Evolutionary conservation across 2,329 filamentous ascomycete genomes (phyloP), one percentile per base, ranked within the genome.

Genomic region (Stenocarpella maydis): DNA sequence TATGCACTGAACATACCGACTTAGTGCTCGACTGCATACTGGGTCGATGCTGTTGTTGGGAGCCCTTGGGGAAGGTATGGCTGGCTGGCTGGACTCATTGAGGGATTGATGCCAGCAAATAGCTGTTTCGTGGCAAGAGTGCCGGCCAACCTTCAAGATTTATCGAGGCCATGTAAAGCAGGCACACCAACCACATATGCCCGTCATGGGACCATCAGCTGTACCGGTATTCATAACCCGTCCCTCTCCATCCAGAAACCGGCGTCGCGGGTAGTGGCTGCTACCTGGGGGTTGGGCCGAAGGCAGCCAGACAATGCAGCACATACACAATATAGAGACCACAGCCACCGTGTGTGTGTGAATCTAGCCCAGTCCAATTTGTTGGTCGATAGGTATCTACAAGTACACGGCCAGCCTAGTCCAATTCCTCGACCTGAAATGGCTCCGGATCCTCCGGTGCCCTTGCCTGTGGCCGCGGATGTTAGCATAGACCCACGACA

Each of bases 361-460:
- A 49, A 34, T 49, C n/a, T 49, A 37, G 28, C 7, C 28, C 43
- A 17, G 26, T 67, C 34, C 52, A 41, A 31, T 15, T 53, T 26
- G 21, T 39, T 34, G 52, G 45, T 54, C 39, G 41, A 26, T 53
- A 60, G 34, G 24, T 53, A 60, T 73, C 68, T 74, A 73, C 69
- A 73, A 69, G 66, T 74, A 73, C 69, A 73, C 70, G 67, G 73
- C 75, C 45, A 67, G 69, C 65, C 73, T 73, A 72, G 67, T 75
- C 75, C 45, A 71, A 70, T 49, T 73, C 74, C 63, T 75, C 76
- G 31, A 65, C 63, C 71, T 78, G 75, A 78, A 75, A 88, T 69
- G 86, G 86, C 69, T 86, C 85, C 41, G 82, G 81, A 71, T 90
- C 88, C 34, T 84, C 87, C 64, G 82, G 79, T 78, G 82, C 83